phyloP scores from a whole-genome alignment of 1,139 yeast genomes.

The Hansenula sp. region DNA sequence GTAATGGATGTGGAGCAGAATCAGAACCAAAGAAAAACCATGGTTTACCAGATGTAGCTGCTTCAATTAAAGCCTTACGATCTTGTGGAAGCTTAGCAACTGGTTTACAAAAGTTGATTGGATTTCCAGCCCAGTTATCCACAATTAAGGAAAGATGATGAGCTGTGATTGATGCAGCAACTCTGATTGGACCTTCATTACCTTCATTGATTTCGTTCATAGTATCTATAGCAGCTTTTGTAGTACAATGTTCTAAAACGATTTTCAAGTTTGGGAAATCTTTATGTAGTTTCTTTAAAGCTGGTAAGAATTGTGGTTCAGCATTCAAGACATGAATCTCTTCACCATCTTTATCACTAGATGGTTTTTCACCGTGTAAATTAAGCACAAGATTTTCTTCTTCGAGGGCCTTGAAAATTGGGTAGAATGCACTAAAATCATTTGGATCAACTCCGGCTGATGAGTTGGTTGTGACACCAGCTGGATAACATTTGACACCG shows the following conservation, averaged over 20 bases:
- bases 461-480: conserved; percentile 97
- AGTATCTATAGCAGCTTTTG: conserved; percentile 79
- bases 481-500: conserved; percentile 94
- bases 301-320: conserved; percentile 91
- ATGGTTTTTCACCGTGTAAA: conserved; percentile 93
- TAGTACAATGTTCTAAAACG: conserved; percentile 92
- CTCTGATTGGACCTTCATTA: conserved; percentile 42
- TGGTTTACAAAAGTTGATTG: conserved; percentile 93
- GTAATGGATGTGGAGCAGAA: conserved; percentile 92
- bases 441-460: conserved; percentile 91
- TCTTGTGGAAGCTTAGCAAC: conserved; percentile 93
- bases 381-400: conserved; percentile 72
- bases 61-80: conserved; percentile 70
- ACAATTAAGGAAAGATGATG: conserved; percentile 87
- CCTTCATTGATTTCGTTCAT: conserved; percentile 64
- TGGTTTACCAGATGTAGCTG: conserved; percentile 90
- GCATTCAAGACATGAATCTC: conserved; percentile 88
- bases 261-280: conserved; percentile 88
- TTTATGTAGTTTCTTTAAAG: conserved; percentile 66
- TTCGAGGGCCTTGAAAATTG: conserved; percentile 85
- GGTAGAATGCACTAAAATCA: conserved; percentile 83
- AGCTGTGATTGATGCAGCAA: conserved; percentile 93
- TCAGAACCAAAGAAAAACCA: conserved; percentile 96
- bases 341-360: conserved; percentile 38
- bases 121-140: conserved; percentile 96